A percentile compares a stretch with the other conserved stretches of the same genome.
Evolutionary conservation across 257 asterid species (phyloP).

Genomic region (Solanum raphanifolium): DNA sequence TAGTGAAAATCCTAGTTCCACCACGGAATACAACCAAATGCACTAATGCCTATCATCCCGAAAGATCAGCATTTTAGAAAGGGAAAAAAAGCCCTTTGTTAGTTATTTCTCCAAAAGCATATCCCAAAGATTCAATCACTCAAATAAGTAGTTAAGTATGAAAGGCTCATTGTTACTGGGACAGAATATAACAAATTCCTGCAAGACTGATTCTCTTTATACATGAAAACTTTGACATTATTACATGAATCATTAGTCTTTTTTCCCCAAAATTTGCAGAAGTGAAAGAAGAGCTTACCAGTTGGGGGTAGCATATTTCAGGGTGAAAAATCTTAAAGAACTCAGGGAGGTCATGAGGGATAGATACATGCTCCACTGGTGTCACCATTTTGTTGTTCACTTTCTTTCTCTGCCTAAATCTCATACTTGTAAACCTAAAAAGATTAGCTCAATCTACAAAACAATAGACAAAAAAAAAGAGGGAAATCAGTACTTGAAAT

Average conservation of each 20-base stretch:
- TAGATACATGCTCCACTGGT: background rate
- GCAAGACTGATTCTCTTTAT: background rate
- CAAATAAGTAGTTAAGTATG: background rate
- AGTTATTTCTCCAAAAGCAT: background rate
- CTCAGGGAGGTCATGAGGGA: background rate
- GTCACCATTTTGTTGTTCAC: background rate
- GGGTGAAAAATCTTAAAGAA: conserved; percentile 3
- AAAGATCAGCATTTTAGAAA: background rate
- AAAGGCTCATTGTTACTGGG: background rate
- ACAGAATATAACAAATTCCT: background rate
- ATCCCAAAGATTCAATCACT: background rate
- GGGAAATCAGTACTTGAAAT: background rate
- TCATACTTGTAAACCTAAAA: background rate
- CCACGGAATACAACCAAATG: background rate
- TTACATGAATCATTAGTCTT: background rate
- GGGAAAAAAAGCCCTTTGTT: background rate
- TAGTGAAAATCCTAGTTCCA: background rate
- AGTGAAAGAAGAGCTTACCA: background rate
- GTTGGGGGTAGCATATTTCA: background rate
- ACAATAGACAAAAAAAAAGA: background rate
- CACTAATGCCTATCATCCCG: background rate
- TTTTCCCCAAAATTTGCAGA: background rate
- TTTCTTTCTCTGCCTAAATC: background rate
- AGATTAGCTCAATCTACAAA: background rate
- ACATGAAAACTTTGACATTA: background rate